Evolutionary conservation across 2,329 filamentous ascomycete species (phyloP).

Genomic region (Lachnellula occidentalis): DNA sequence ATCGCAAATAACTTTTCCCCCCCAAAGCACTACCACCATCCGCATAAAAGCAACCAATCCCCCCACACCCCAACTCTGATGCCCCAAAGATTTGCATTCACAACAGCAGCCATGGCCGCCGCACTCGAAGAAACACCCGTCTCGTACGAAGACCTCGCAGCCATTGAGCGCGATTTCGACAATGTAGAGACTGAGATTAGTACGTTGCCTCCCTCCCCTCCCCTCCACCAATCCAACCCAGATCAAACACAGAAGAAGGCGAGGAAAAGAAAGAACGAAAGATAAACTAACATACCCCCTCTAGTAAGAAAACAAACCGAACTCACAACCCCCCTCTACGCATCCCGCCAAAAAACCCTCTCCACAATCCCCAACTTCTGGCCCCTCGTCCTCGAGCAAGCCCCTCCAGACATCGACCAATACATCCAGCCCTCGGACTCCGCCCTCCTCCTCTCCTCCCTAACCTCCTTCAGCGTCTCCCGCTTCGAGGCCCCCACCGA

Average conservation of each 20-base stretch:
- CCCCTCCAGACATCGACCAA: constrained; percentile 79
- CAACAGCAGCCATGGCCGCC: constrained; percentile 29
- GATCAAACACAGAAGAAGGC: no score
- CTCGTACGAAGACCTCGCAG: constrained; percentile 70
- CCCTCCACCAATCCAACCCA: neutral
- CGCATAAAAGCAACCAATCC: neutral
- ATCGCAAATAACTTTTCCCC: neutral
- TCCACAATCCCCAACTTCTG: constrained; percentile 82
- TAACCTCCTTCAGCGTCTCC: constrained; percentile 65
- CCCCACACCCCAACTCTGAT: constrained; percentile 12
- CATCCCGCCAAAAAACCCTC: constrained; percentile 66
- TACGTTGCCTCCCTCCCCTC: constrained; percentile 40
- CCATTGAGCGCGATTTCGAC: constrained; percentile 79
- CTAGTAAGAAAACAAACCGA: constrained; percentile 68
- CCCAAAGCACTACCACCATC: neutral
- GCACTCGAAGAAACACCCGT: constrained; percentile 40
- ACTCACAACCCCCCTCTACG: constrained; percentile 66
- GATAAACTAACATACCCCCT: neutral
- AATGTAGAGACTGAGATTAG: constrained; percentile 77
- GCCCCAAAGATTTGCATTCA: constrained; percentile 26
- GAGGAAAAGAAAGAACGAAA: no score
- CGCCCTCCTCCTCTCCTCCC: constrained; percentile 60
- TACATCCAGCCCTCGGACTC: constrained; percentile 80
- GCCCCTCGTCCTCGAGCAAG: constrained; percentile 86
- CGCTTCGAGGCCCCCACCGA: constrained; percentile 73